Conservation (phyloP, 441 rosid genomes). For the Pelargonium myrrhifolium region DNA sequence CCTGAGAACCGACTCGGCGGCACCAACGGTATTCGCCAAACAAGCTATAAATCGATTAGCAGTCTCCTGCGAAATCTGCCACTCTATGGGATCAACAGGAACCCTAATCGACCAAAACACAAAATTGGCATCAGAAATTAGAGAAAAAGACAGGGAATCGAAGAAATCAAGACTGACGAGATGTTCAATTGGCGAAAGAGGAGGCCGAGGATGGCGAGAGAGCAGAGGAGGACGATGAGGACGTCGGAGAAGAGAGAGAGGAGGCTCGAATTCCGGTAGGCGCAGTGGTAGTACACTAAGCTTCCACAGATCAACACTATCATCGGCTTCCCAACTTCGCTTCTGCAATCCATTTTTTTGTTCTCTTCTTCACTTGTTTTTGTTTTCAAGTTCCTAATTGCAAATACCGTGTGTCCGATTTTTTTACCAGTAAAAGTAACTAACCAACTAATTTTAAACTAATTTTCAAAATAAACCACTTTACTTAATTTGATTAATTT, state of each 20-base stretch:
- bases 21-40: conserved; percentile 87
- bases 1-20: conserved; percentile 84
- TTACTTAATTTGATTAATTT: too few relatives aligned
- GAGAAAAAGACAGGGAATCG: neutral
- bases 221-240: conserved; percentile 82
- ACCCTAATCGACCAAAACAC: conserved; percentile 31
- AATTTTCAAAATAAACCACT: too few relatives aligned
- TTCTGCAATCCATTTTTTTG: conserved; percentile 26
- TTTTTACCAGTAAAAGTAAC: too few relatives aligned
- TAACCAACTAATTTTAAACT: too few relatives aligned
- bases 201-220: conserved; percentile 95
- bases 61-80: conserved; percentile 92
- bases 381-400: too few relatives aligned
- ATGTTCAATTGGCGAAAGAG: conserved; percentile 87
- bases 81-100: conserved; percentile 92
- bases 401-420: too few relatives aligned
- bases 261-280: conserved; percentile 60
- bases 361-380: neutral
- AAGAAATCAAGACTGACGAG: conserved; percentile 37
- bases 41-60: conserved; percentile 64
- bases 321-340: conserved; percentile 60
- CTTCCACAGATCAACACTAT: conserved; percentile 68
- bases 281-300: conserved; percentile 84
- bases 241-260: conserved; percentile 80
- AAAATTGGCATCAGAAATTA: neutral